Evolutionary conservation across 768 basidiomycete genomes (phyloP).

Genomic region (Mycena latifolia): DNA sequence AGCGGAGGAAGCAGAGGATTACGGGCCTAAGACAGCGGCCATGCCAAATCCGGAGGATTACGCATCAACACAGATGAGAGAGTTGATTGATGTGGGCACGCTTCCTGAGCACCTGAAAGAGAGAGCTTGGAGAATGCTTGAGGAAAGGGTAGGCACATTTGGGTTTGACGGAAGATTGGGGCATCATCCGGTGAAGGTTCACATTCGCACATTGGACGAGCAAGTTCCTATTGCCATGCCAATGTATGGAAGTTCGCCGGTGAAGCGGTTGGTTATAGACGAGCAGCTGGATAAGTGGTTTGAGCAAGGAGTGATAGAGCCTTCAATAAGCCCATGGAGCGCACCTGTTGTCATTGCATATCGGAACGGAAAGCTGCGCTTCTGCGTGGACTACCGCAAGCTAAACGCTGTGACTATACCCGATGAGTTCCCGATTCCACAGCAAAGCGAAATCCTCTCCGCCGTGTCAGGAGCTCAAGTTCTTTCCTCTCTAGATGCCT

Average conservation of each 20-base stretch:
- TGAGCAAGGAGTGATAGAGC: constrained; percentile 2
- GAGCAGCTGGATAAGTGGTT: constrained; percentile 11
- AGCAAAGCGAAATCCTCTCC: neutral
- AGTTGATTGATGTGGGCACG: constrained; percentile 1
- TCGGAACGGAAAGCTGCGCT: neutral
- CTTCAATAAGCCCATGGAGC: constrained; percentile 2
- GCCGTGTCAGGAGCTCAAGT: neutral
- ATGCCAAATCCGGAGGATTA: constrained; percentile 1
- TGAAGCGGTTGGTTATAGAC: neutral
- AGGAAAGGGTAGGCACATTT: neutral
- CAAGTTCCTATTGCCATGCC: neutral
- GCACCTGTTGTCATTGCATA: constrained; percentile 2
- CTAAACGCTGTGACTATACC: neutral
- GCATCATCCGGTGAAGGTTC: constrained; percentile 1
- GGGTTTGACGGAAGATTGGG: constrained; percentile 3
- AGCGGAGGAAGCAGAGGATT: neutral
- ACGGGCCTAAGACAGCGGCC: constrained; percentile 7
- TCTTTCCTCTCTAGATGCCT: neutral
- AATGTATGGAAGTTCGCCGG: neutral
- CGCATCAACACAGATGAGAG: neutral
- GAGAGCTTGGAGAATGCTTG: neutral
- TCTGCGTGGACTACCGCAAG: neutral
- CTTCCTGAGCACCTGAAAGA: neutral
- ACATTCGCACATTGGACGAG: neutral
- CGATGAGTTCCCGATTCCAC: neutral